Evolutionary conservation across 1,284 basidiomycete species (phyloP).

Genomic region (Violaceomyces palustris): DNA sequence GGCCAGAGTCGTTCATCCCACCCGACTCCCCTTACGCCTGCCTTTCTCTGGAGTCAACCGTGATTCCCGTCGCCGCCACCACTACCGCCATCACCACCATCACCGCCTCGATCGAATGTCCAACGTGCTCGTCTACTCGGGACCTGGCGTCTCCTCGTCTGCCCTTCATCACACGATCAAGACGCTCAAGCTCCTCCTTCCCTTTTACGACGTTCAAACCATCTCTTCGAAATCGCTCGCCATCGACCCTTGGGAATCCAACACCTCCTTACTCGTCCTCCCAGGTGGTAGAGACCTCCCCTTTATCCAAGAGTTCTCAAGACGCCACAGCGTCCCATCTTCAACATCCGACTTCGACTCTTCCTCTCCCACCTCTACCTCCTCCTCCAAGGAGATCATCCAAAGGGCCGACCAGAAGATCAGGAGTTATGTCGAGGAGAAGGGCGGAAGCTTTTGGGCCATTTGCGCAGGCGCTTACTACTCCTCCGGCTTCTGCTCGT

Average conservation of each 20-base stretch:
- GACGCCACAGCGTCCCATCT: conserved; percentile 5
- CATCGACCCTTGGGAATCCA: conserved; percentile 36
- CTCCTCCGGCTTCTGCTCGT: conserved; percentile 56
- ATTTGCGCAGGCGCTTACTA: conserved; percentile 65
- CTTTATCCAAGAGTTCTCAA: conserved; percentile 27
- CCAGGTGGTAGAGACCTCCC: conserved; percentile 44
- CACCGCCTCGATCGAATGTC: too few relatives aligned
- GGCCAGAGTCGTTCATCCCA: too few relatives aligned
- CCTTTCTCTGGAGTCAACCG: too few relatives aligned
- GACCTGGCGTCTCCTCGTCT: conserved; percentile 43
- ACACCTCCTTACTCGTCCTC: conserved; percentile 33
- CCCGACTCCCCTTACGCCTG: too few relatives aligned
- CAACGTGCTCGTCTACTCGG: conserved; percentile 43
- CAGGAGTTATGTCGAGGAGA: conserved; percentile 63
- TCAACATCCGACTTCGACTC: not conserved
- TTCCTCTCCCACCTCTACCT: too few relatives aligned
- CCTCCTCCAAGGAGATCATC: too few relatives aligned
- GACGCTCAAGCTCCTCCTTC: conserved; percentile 26
- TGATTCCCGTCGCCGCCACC: too few relatives aligned
- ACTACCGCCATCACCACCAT: too few relatives aligned
- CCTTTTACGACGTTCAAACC: conserved; percentile 41
- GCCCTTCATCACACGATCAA: conserved; percentile 40
- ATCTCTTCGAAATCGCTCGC: conserved; percentile 29
- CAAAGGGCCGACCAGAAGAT: conserved; percentile 53
- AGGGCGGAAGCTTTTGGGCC: conserved; percentile 65